A percentile compares a stretch with the other conserved stretches of the same genome.
These are phyloP conservation scores for Pseudonitzschia pungens DNA, from an alignment of 108 stramenopile genomes.

Conservation along the genomic window DNA sequence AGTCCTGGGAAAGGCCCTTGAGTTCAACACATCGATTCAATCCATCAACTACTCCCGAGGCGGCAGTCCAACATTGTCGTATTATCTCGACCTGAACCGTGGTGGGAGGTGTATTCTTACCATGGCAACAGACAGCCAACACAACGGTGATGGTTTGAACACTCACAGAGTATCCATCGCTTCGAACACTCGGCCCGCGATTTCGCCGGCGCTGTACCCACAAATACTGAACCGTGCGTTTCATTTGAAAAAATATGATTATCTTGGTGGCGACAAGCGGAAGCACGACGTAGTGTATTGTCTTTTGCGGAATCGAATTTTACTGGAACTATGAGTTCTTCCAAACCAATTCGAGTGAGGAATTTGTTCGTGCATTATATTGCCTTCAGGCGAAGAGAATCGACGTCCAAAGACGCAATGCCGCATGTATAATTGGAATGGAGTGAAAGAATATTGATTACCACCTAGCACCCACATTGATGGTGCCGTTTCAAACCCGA, in stretches of 20 bases:
- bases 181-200: not conserved
- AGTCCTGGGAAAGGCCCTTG: not conserved
- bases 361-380: no score
- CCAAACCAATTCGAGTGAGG: not conserved
- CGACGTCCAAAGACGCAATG: no score
- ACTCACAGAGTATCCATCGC: not conserved
- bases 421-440: no score
- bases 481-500: no score
- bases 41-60: not conserved
- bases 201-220: not conserved
- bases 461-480: no score
- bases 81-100: slow-evolving; percentile 2
- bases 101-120: slow-evolving; percentile 7
- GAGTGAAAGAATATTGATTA: no score
- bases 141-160: not conserved
- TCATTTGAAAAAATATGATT: not conserved
- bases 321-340: not conserved
- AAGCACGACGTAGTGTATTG: slow-evolving; percentile 11
- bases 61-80: not conserved
- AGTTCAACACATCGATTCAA: slow-evolving; percentile 11
- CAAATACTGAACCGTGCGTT: not conserved
- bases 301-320: slow-evolving; percentile 7
- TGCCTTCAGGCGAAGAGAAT: no score
- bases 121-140: not conserved
- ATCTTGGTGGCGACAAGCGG: not conserved